Evolutionary conservation across 352 stramenopile genomes (phyloP), one percentile per base, ranked within the genome.

Genomic region (Globisporangium nodosum): DNA sequence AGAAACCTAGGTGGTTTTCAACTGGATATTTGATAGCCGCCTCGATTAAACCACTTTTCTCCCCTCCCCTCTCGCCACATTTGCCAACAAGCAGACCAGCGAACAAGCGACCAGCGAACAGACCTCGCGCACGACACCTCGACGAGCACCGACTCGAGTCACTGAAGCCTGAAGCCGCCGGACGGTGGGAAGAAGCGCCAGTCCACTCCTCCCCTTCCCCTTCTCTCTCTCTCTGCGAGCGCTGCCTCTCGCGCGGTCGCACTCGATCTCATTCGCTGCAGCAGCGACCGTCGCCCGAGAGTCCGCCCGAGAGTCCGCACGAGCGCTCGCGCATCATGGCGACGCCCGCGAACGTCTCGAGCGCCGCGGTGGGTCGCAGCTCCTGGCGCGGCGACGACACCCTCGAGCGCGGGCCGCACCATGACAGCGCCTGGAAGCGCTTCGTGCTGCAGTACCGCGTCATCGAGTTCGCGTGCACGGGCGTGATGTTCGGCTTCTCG

Each of bases 401-500:
- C 16, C 3, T 30, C 45, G 45, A 49, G 46, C 53, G 56, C 30
- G 47, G 60, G n/a, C 55, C 59, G 47, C 59, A 65, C 53, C 46
- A 64, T 20, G 49, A 51, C 37, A 64, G 63, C 31, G 6, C 54
- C 2, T 71, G 60, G 60, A 56, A 60, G 40, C 58, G 64, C n/a
- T 40, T 63, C 35, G n/a, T 76, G 54, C 57, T 65, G 35, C 33
- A 67, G 42, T 83, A 76, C 50, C 78, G 83, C 33, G 40, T 87
- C 16, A 50, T 79, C 42, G 83, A 92, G 61, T 90, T 91, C 35
- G 56, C 67, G 42, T 67, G 68, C 47, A 66, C 75, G 16, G 42
- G 71, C 1, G 48, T 81, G n/a, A 74, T 90, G 63, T 70, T 85
- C 33, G 52, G 58, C 13, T 37, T 79, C 24, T 76, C 70, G 50